Percentiles rank a stretch among this genome's conserved stretches.
Evolutionary conservation across 2,329 filamentous ascomycete genomes (phyloP).

Genomic region (Cladosporium sp.): DNA sequence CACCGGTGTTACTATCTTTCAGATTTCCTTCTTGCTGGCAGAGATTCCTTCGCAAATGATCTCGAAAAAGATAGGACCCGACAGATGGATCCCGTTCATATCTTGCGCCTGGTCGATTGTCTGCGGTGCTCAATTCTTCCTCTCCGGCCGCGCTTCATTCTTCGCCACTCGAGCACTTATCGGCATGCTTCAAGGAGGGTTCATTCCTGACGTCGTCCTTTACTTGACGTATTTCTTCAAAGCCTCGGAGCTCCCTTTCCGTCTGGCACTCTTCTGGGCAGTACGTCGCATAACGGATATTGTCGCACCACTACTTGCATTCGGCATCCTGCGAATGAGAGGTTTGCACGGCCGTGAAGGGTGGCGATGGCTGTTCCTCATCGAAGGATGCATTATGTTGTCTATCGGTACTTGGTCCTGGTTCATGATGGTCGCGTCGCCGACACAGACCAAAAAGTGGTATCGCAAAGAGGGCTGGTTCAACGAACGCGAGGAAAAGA

Average conservation of each 20-base stretch:
- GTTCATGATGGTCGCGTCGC: conserved; percentile 50
- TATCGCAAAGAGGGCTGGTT: conserved; percentile 69
- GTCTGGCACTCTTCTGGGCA: conserved; percentile 38
- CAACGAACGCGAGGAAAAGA: conserved; percentile 66
- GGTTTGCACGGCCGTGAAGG: conserved; percentile 29
- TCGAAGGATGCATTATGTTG: conserved; percentile 36
- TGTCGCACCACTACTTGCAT: conserved; percentile 34
- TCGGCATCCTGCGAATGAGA: conserved; percentile 34
- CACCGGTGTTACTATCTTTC: conserved; percentile 62
- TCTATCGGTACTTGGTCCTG: conserved; percentile 34
- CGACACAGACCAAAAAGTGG: conserved; percentile 62
- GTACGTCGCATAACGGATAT: conserved; percentile 38
- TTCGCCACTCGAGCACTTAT: conserved; percentile 48
- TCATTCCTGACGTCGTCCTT: conserved; percentile 65
- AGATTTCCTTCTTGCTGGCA: conserved; percentile 71
- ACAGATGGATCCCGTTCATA: conserved; percentile 57
- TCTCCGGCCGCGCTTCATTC: conserved; percentile 51
- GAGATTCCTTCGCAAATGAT: conserved; percentile 43
- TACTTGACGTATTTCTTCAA: conserved; percentile 78
- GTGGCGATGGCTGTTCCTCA: conserved; percentile 40
- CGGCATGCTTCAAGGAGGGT: conserved; percentile 45
- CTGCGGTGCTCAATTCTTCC: conserved; percentile 58
- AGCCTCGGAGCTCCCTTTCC: conserved; percentile 46
- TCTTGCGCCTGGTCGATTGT: conserved; percentile 62
- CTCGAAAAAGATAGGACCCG: conserved; percentile 49